These are phyloP conservation scores for Moniliophthora roreri DNA, from an alignment of 1,284 basidiomycete species.

Conservation along the genomic window DNA sequence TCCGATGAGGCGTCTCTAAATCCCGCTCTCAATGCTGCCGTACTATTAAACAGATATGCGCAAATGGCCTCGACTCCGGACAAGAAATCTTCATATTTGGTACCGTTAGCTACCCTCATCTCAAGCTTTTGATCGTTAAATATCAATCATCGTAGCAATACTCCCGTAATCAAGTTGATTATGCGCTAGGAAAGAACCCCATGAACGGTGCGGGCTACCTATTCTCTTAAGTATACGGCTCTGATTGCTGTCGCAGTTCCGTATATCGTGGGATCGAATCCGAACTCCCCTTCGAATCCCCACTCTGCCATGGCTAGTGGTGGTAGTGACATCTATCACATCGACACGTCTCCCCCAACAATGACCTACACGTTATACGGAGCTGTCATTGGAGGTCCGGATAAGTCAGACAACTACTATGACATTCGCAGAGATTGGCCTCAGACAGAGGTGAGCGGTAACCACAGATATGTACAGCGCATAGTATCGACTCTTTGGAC, in stretches of 20 bases:
- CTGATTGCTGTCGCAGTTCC: conserved; percentile 43
- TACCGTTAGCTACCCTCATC: conserved; percentile 25
- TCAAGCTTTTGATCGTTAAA: conserved; percentile 15
- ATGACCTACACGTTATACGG: conserved; percentile 84
- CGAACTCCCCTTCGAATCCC: conserved; percentile 87
- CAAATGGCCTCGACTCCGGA: conserved; percentile 64
- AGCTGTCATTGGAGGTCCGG: conserved; percentile 86
- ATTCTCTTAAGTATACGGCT: neutral
- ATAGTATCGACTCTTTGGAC: conserved; percentile 3
- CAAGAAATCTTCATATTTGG: conserved; percentile 64
- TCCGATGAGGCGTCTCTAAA: conserved; percentile 81
- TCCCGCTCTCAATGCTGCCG: conserved; percentile 83
- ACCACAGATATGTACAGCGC: too few species aligned
- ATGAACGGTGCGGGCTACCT: conserved; percentile 61
- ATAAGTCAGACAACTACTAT: conserved; percentile 74
- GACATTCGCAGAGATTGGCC: conserved; percentile 85
- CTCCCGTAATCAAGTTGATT: conserved; percentile 77
- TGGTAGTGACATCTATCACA: conserved; percentile 63
- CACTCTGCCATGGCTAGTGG: conserved; percentile 88
- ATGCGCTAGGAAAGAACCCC: conserved; percentile 83
- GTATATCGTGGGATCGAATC: conserved; percentile 83
- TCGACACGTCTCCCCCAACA: conserved; percentile 71
- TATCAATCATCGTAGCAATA: conserved; percentile 32
- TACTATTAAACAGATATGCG: conserved; percentile 78
- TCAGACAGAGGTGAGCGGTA: conserved; percentile 63